Evolutionary conservation across 208 protist genomes (phyloP).

Genomic region (Acanthamoeba culbertsoni): DNA sequence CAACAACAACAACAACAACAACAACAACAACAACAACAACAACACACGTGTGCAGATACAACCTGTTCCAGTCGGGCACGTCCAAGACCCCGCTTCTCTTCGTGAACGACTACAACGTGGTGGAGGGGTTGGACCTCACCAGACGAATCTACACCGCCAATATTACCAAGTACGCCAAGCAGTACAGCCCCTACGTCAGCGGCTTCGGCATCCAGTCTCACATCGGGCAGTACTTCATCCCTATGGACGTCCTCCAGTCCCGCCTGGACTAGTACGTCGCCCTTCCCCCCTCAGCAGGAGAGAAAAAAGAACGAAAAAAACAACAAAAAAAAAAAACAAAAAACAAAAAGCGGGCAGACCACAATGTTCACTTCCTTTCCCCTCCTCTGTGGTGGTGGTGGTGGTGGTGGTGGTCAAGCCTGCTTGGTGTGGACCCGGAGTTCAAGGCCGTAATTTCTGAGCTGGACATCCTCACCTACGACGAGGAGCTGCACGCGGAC

Average conservation of each 20-base stretch:
- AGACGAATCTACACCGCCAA: background rate
- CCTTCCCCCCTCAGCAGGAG: background rate
- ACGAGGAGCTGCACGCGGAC: background rate
- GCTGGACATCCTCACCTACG: background rate
- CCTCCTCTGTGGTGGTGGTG: too few species aligned
- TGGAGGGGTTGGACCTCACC: background rate
- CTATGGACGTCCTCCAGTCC: background rate
- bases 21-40: background rate
- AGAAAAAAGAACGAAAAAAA: too few species aligned
- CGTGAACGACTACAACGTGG: constrained; percentile 17
- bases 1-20: too few species aligned
- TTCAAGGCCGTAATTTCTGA: background rate
- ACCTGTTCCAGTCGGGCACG: background rate
- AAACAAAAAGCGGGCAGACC: too few species aligned
- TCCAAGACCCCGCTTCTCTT: background rate
- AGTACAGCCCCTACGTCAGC: background rate
- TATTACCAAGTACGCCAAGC: background rate
- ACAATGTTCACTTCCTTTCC: too few species aligned
- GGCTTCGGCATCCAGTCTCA: background rate
- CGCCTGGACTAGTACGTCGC: background rate
- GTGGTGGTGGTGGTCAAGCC: background rate
- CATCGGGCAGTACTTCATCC: background rate
- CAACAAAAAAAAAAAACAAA: too few species aligned
- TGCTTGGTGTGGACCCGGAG: background rate
- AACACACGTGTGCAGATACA: background rate